These are phyloP conservation scores for Lachnellula occidentalis DNA, from an alignment of 2,329 filamentous ascomycete genomes.

Conservation along the genomic window DNA sequence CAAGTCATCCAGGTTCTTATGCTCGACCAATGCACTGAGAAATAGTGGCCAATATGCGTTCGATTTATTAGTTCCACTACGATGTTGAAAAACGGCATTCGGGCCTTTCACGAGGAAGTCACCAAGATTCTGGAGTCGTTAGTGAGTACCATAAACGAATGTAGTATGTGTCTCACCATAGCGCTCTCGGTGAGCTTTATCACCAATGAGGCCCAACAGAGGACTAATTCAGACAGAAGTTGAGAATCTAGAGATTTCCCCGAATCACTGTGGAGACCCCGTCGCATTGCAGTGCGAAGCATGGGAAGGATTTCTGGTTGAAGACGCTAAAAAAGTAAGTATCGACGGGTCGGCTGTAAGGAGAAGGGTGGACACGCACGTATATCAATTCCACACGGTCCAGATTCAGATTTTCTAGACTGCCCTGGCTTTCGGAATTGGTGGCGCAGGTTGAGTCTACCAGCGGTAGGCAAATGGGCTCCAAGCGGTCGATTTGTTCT, in stretches of 20 bases:
- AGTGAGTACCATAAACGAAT: constrained; percentile 40
- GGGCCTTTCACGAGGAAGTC: constrained; percentile 16
- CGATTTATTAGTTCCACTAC: constrained; percentile 41
- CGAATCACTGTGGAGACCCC: constrained; percentile 9
- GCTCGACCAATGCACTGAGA: constrained; percentile 43
- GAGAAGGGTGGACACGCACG: constrained; percentile 11
- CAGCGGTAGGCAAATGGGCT: constrained; percentile 3
- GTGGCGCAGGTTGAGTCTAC: background rate
- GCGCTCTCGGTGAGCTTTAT: constrained; percentile 17
- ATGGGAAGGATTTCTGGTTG: constrained; percentile 12
- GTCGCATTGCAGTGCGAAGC: constrained; percentile 11
- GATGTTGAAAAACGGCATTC: constrained; percentile 30
- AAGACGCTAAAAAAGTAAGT: constrained; percentile 22
- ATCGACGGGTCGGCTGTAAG: background rate
- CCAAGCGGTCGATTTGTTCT: constrained; percentile 14
- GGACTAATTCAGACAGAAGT: constrained; percentile 9
- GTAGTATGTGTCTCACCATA: constrained; percentile 22
- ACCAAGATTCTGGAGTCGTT: constrained; percentile 32
- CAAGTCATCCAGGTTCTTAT: constrained; percentile 39
- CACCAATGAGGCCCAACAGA: constrained; percentile 17
- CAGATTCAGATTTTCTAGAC: constrained; percentile 13
- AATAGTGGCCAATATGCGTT: constrained; percentile 48
- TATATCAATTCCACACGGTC: constrained; percentile 19
- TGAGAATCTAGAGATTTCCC: background rate
- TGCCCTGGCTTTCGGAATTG: constrained; percentile 25